phyloP scores from a whole-genome alignment of 345 rosid genomes.

The Eucalyptus polyanthemos region DNA sequence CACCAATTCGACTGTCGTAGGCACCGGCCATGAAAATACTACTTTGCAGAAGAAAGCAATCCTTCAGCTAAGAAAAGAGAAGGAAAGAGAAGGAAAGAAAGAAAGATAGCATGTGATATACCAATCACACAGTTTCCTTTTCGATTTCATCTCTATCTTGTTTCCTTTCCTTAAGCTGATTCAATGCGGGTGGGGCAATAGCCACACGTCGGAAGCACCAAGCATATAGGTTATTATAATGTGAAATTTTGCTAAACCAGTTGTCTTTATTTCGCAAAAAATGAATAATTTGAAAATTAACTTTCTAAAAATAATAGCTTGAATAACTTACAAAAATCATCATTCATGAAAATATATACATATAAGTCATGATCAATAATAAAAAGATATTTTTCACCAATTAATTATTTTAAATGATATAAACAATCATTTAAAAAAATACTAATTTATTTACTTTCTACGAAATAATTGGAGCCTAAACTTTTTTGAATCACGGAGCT shows the following conservation, averaged over 20 bases:
- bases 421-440: too few species aligned
- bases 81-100: not conserved
- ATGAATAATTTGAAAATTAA: fast-evolving
- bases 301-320: not conserved
- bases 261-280: fast-evolving
- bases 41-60: not conserved
- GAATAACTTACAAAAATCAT: not conserved
- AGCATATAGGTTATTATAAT: too few species aligned
- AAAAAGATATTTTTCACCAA: not conserved
- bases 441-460: not conserved
- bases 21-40: not conserved
- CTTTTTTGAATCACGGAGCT: too few species aligned
- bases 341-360: too few species aligned
- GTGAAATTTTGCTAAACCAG: too few species aligned
- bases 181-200: not conserved
- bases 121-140: not conserved
- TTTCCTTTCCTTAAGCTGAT: not conserved
- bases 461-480: too few species aligned
- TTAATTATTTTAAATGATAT: too few species aligned
- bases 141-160: not conserved
- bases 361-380: not conserved
- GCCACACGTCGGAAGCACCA: not conserved
- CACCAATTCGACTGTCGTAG: not conserved
- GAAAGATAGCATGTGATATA: not conserved
- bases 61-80: not conserved